Evolutionary conservation across 768 basidiomycete species (phyloP), one percentile per base, ranked within the genome.

Genomic region (Podaxis rugospora): DNA sequence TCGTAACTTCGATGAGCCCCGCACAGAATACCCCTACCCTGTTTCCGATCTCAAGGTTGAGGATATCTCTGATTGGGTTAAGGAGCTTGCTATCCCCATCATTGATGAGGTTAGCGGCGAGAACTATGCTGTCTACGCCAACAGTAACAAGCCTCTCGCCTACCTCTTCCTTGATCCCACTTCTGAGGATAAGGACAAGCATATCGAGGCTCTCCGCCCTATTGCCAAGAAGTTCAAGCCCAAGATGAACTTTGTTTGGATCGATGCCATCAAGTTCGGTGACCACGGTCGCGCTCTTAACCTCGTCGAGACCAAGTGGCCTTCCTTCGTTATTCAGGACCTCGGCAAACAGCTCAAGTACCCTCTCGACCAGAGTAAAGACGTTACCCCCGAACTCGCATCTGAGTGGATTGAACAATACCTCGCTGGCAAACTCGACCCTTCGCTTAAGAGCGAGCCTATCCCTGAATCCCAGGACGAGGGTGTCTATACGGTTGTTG

Each of bases 211-310:
- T 42, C 71, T 98, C 66, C 85, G 80, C 66, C 87, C 93, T 7
- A 73, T 96, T 55, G 97, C 97, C 5, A 77, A 85, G 55, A 84
- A 87, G 70, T 85, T 84, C 80, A 93, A 92, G 76, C 83, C 86
- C 67, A 88, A 92, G 76, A 69, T 98, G 71, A 97, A 97, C 87
- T 97, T 98, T 73, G 96, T 98, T 63, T 96, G 89, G 88, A 98
- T 99, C 67, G 97, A 99, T 73, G 95, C 93, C 23, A 77, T 89
- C 77, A 94, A 95, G 73, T 99, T 95, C 67, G 86, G 85, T 67
- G 96, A 98, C 68, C 97, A 99, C 78, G 97, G 89, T 66, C 95
- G 93, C 75, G 91, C 92, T 1, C 83, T 99, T 61, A 96, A 95
- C 82, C 82, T 99, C 59, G 71, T 72, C 27, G 92, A 93, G 68